phyloP scores from a whole-genome alignment of 768 basidiomycete genomes.

The Termitomyces sp. region DNA sequence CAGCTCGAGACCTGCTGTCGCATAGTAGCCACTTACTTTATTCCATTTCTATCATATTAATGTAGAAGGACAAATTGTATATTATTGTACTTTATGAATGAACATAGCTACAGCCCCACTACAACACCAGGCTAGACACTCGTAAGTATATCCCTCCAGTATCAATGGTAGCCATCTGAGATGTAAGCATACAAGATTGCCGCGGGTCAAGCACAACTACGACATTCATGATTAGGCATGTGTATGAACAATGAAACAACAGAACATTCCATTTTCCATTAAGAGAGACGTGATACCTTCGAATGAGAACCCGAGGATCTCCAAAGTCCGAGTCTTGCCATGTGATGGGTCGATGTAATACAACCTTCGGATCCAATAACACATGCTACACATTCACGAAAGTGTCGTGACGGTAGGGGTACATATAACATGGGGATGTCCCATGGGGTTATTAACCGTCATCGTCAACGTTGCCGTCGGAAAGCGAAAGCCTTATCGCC shows the following conservation, averaged over 20 bases:
- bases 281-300: neutral
- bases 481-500: neutral
- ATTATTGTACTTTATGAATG: constrained; percentile 7
- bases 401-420: neutral
- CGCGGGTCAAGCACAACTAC: neutral
- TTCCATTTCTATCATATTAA: neutral
- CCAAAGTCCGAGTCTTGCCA: neutral
- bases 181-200: neutral
- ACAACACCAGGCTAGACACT: too few relatives aligned
- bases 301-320: neutral
- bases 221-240: neutral
- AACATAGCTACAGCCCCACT: too few relatives aligned
- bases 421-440: too few relatives aligned
- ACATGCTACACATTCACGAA: neutral
- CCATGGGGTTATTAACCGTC: too few relatives aligned
- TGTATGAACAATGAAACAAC: neutral
- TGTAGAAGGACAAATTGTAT: neutral
- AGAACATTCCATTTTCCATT: neutral
- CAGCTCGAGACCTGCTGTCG: neutral
- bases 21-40: neutral
- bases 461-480: neutral
- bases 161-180: neutral
- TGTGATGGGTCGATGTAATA: neutral
- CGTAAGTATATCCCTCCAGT: too few relatives aligned
- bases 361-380: neutral